Base-by-base conservation (phyloP, 2,329 filamentous ascomycete genomes). In the Didymosphaeria variabile region DNA sequence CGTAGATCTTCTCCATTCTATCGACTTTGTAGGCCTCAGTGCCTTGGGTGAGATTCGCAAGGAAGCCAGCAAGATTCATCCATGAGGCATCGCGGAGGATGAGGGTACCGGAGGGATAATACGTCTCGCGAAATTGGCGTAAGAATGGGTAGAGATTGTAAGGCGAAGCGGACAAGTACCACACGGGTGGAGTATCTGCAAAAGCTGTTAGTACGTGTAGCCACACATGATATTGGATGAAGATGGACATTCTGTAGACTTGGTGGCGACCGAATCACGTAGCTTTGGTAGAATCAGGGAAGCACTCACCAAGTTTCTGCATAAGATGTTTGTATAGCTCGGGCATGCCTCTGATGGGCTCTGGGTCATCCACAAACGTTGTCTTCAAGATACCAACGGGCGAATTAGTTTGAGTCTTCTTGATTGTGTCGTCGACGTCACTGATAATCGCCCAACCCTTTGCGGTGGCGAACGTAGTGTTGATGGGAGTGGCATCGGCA, bases 371-470 rank as follows among this genome's bases (percentile, higher is more conserved):
- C 50, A 91, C 87, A 72, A 98, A 97, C 0, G 94, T 98, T 55
- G 90, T 90, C 50, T 87, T 86, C 5, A 98, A 82, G 70, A 97
- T 94, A 2, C 93, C 92, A 8, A 91, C 84, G 0, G 93, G 89
- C 53, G 92, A 90, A 46, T 89, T 87, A 0, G 94, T 97, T 76
- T 91, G 84, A 0, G 94, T 97, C 67, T 94, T 82, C 79, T 98
- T 97, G 82, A 98, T 97, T 0, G 94, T 97, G 79, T 98, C 94
- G 74, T 98, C 95, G 67, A 98, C 87, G 71, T 98, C 94, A 42
- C 91, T 94, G 65, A 97, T 89, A 13, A 98, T 81, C 13, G 87
- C 88, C 93, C 93, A 97, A 8, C 94, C 94, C 51, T 91, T 87
- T 0, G 90, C 87, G 19, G 87, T 88, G 0, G 91, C 91, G 71